Evolutionary conservation across 805 yeast species (phyloP), one percentile per base, ranked within the genome.

Genomic region (Starmerella scarabaei): DNA sequence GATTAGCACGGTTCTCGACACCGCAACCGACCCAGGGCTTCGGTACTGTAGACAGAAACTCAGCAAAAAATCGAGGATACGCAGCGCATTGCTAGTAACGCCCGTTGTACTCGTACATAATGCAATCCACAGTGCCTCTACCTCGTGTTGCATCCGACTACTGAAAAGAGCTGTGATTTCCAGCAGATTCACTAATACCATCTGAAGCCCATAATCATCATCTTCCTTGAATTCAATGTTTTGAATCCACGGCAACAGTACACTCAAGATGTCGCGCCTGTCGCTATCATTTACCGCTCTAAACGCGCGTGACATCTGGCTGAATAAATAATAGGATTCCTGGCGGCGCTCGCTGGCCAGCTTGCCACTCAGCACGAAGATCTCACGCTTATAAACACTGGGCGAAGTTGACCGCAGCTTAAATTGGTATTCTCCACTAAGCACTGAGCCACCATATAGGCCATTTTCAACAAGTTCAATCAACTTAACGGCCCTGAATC

Each of bases 51-150:
- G 62, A 29, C 93, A 77, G 27, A 77, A 73, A 18, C 67, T 68
- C 33, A 82, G 65, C 33, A 84, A 64, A 53, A 75, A 91, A 33
- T 77, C 80, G 53, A 83, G 60, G 17, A 84, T 80, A 1, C 73
- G 75, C 33, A 75, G 75, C 17, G 78, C 77, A 52, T 88, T 85
- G n/a, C 30, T 35, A 64, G 67, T 23, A 72, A 44, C 38, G 1
- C 53, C 68, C 21, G 72, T 69, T n/a, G 71, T 69, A 4, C 80
- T 82, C 36, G 71, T 73, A 1, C 93, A 94, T n/a, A 91, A 64
- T 0, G 96, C 88, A 4, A 82, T 84, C 99, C 99, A 91, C 18
- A 91, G 60, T 0, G 93, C 93, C 57, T 86, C 96, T 9, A 91
- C 83, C 51, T 85, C 97, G 51, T 79, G 80, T 33, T 83, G 82